phyloP scores from a whole-genome alignment of 2,329 filamentous ascomycete species.

The Ascochyta lentis region DNA sequence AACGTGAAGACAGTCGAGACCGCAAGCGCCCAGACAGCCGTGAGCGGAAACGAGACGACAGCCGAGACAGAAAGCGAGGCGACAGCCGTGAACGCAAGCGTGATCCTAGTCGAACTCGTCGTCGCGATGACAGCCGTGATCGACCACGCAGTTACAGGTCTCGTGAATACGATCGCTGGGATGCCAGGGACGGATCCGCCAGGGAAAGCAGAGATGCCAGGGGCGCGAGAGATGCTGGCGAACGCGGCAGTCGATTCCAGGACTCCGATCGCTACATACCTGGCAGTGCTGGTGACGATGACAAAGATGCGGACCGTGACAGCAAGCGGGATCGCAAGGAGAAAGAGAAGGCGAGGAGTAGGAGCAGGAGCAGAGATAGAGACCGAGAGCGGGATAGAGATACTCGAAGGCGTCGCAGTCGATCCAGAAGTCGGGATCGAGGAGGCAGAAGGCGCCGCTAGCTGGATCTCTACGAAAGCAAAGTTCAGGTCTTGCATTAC shows the following conservation, averaged over 20 bases:
- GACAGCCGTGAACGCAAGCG: constrained; percentile 31
- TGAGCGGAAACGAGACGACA: constrained; percentile 18
- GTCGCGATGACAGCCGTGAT: constrained; percentile 50
- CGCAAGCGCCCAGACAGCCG: constrained; percentile 5
- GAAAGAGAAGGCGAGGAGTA: constrained; percentile 31
- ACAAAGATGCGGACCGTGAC: constrained; percentile 27
- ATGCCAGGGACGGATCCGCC: constrained; percentile 22
- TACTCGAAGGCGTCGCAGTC: constrained; percentile 25
- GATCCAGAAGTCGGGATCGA: constrained; percentile 29
- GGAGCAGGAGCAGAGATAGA: constrained; percentile 19
- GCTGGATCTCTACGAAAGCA: background rate
- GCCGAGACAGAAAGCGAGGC: constrained; percentile 34
- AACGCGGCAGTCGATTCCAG: constrained; percentile 29
- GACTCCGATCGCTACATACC: constrained; percentile 45
- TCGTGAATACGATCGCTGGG: constrained; percentile 51
- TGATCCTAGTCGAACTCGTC: constrained; percentile 23
- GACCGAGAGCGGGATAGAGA: constrained; percentile 23
- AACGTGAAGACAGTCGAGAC: constrained; percentile 27
- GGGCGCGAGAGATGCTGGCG: constrained; percentile 11
- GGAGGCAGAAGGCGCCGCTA: constrained; percentile 7
- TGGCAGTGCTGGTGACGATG: constrained; percentile 17
- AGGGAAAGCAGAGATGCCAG: constrained; percentile 4
- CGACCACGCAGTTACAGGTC: constrained; percentile 48
- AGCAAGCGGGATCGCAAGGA: constrained; percentile 31
- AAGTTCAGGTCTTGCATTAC: constrained; percentile 2